Base-by-base conservation (phyloP, 2,329 filamentous ascomycete species). In the Cyanodermella asteris region DNA sequence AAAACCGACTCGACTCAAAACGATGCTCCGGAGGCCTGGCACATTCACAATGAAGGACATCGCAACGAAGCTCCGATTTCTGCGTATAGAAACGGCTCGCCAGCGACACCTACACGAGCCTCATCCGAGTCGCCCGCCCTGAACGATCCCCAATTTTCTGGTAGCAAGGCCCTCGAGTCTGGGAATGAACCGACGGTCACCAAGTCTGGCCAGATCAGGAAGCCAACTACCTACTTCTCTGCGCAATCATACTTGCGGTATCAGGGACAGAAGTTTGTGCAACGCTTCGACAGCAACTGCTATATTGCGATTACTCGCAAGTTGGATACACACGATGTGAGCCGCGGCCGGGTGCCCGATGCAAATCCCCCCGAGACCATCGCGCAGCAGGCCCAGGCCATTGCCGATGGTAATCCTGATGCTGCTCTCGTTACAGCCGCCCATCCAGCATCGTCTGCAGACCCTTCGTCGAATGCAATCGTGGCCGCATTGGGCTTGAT, bases 221-320 rank as follows among this genome's bases (percentile, higher is more conserved):
- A n/a, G n/a, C n/a, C n/a, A n/a, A n/a, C 71, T 6, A 87, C 78
- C n/a, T 93, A 93, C 50, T 97, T 94, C 51, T 94, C 87, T 1
- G 87, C 87, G 1, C 87, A 97, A 47, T 93, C 82, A 1, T 97
- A 97, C 49, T 64, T 97, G 21, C 75, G 87, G 12, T 97, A 97
- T 49, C 87, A 97, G 50, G 84, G 81, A 28, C 66, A 73, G 39
- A 97, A 97, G 49, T 97, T 97, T 40, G 87, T 94, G 39, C 81
- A 77, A 47, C 75, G 87, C 7, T 97, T 94, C 47, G 87, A 97
- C 49, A 78, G 81, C 40, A 97, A 97, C 48, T 97, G 87, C 54
- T 97, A 97, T 54, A 94, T 97, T 38, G 82, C 87, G 36, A 93
- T 97, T 49, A 94, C 87, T 4, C 74, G 87, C 40, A 97, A 97